These are phyloP conservation scores for Saxispiralis lemnorum DNA, from an alignment of 495 filamentous ascomycete species.

Conservation along the genomic window DNA sequence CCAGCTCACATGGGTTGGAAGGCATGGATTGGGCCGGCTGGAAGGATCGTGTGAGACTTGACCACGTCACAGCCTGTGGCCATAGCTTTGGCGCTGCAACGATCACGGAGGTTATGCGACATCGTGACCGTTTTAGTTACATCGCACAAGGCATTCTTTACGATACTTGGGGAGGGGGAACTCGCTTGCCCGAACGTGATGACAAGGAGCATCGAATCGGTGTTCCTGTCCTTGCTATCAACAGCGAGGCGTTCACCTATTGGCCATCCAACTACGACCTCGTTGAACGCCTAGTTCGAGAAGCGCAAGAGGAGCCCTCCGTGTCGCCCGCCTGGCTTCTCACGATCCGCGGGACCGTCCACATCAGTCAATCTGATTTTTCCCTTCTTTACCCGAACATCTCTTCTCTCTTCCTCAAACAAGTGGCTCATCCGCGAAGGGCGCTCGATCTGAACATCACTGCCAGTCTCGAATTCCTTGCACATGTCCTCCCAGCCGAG, in stretches of 20 bases:
- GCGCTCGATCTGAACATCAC: conserved; percentile 40
- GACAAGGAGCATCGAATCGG: conserved; percentile 25
- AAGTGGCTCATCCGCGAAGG: conserved; percentile 36
- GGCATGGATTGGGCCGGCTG: conserved; percentile 26
- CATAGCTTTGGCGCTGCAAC: conserved; percentile 28
- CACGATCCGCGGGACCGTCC: conserved; percentile 41
- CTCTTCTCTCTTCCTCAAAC: conserved; percentile 37
- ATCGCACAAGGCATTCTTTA: conserved; percentile 41
- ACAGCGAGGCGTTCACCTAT: conserved; percentile 44
- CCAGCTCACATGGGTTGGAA: conserved; percentile 32
- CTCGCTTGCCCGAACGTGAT: conserved; percentile 17
- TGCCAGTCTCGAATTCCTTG: conserved; percentile 23
- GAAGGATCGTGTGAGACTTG: conserved; percentile 21
- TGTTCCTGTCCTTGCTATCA: conserved; percentile 37
- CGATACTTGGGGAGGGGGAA: conserved; percentile 35
- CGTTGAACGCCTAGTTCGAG: conserved; percentile 31
- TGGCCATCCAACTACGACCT: conserved; percentile 39
- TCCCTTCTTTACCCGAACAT: conserved; percentile 39
- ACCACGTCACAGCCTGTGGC: conserved; percentile 21
- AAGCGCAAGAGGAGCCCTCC: conserved; percentile 22
- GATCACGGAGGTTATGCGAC: conserved; percentile 26
- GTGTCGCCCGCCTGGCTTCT: conserved; percentile 33
- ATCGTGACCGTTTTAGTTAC: conserved; percentile 30
- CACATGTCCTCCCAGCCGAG: conserved; percentile 9
- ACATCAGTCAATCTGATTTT: conserved; percentile 42